Conservation (phyloP, 768 basidiomycete genomes). For the Leccinum aurantiacum region DNA sequence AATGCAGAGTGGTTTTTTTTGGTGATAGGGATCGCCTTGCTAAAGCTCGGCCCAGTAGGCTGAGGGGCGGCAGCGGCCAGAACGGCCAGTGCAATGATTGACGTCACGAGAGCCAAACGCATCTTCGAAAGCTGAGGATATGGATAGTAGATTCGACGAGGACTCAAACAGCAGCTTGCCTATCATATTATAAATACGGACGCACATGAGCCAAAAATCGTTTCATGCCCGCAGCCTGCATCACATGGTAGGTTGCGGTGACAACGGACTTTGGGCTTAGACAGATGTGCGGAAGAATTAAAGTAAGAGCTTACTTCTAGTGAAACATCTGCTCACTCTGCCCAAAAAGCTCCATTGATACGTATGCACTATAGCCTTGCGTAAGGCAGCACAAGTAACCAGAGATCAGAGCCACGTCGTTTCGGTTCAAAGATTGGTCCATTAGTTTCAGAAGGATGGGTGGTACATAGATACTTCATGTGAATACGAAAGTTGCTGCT, state of each 20-base stretch:
- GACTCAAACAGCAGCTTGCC: background rate
- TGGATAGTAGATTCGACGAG: background rate
- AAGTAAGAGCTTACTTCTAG: background rate
- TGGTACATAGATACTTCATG: too few relatives aligned
- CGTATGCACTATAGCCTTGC: background rate
- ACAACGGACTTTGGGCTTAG: background rate
- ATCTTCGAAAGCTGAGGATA: background rate
- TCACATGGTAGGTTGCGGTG: background rate
- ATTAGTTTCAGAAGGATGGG: background rate
- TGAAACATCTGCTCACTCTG: background rate
- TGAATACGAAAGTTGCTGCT: too few relatives aligned
- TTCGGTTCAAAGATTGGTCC: background rate
- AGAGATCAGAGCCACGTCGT: background rate
- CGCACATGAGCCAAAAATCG: background rate
- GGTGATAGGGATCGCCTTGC: background rate
- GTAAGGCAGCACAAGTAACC: background rate
- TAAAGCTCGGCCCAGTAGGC: background rate
- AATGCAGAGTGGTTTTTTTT: background rate
- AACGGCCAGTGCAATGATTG: background rate
- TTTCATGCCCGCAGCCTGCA: background rate
- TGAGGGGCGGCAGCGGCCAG: background rate
- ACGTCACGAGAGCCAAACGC: background rate
- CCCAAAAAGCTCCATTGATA: background rate
- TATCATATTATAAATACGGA: background rate
- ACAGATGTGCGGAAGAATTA: background rate